A percentile compares a stretch with the other conserved stretches of the same genome.
These are phyloP conservation scores for Colletotrichum filicis DNA, from an alignment of 2,329 filamentous ascomycete genomes.

Conservation along the genomic window DNA sequence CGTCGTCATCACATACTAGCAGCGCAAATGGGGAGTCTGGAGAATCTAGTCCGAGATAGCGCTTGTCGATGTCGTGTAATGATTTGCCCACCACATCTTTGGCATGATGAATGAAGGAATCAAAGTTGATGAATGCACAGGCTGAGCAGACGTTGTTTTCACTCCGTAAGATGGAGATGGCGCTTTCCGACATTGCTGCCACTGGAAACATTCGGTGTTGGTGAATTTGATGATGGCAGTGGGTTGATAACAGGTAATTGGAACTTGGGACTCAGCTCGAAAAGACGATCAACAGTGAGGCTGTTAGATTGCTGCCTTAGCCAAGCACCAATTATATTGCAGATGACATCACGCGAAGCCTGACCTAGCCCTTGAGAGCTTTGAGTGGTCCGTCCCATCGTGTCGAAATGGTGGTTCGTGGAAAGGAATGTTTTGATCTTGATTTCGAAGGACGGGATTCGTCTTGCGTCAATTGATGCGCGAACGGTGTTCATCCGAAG, in stretches of 20 bases:
- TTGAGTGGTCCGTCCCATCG: not conserved
- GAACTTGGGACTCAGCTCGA: not conserved
- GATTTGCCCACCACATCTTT: not conserved
- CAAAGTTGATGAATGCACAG: not conserved
- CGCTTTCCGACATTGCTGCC: not conserved
- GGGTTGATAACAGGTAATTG: not conserved
- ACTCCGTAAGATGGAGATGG: rapidly evolving
- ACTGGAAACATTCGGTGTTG: too few species aligned
- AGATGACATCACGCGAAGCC: not conserved
- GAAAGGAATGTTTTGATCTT: not conserved
- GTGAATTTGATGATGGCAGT: not conserved
- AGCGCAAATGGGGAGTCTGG: not conserved
- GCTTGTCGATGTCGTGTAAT: not conserved
- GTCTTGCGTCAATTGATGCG: not conserved
- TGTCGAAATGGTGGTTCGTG: not conserved
- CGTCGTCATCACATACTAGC: not conserved
- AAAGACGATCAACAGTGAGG: not conserved
- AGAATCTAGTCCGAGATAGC: not conserved
- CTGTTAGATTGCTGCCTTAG: not conserved
- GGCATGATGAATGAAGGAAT: not conserved
- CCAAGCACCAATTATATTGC: not conserved
- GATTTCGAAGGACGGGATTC: not conserved
- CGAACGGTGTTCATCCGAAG: not conserved
- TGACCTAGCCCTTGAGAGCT: not conserved
- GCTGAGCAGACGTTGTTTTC: not conserved